Base-by-base conservation (phyloP, 768 basidiomycete species). In the Sporobolomyces roseus region DNA sequence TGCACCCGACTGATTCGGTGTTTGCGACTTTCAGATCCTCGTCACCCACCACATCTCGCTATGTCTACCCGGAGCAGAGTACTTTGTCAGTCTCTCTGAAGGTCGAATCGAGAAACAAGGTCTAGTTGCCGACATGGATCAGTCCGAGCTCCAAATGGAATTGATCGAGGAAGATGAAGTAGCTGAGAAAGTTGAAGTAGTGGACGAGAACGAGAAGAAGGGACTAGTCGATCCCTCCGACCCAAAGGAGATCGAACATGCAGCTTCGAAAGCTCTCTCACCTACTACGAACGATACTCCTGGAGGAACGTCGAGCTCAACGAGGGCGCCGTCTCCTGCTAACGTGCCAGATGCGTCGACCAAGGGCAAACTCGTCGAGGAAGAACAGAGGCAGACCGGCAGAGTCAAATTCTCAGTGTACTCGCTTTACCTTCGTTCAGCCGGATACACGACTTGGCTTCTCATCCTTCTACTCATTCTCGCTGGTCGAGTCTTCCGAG, bases 1-100 rank as follows among this genome's bases (percentile, higher is more conserved):
- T 17, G 38, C 92, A 90, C 8, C 92, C 93, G 74, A 90, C 92
- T 74, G 87, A 93, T n/a, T 7, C 8, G 23, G 14, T 12, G 10
- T n/a, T 29, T 51, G 27, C 27, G 7, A 4, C 27, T 13, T 30
- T 10, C 91, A 68, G 46, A 66, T 75, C 29, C 65, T 76, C 60
- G 60, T 76, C 66, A 75, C 74, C 2, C 74, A 76, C 45, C 73
- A 74, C 63, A 52, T 75, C 25, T 61, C 69, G 23, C 71, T 75
- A n/a, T 68, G 66, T 43, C 43, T 75, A 4, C 61, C 63, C 21
- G 67, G 66, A 1, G 65, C 72, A 29, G 74, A 67, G 29, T 75
- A 72, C 55, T 50, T 74, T 36, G 73, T 76, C 13, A 65, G 51
- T 2, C 33, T 76, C 9, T 63, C 61, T 1, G 65, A 66, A 1